Base-by-base conservation (phyloP, 306 rosid genomes). In the Pyrus bretschneideri region DNA sequence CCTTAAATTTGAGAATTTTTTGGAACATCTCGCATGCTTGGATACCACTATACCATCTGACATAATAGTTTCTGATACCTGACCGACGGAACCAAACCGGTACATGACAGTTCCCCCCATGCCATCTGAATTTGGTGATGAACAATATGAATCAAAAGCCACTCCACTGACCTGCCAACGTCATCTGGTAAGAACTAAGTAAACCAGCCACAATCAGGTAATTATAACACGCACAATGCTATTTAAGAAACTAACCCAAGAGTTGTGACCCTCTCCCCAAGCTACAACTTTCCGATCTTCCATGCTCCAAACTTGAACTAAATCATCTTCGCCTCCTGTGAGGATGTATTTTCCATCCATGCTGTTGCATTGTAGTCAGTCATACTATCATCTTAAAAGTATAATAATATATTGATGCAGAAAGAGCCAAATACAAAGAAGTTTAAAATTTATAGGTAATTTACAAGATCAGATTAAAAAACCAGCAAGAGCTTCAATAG, bases 321-420 rank as follows among this genome's bases (percentile, higher is more conserved):
- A 81, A 91, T 96, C 99, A 67, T 96, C 99, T 91, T 96, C 99
- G 54, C 99, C 99, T 69, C 99, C 99, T 14, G 99, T 85, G 87
- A 96, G 87, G 82, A 96, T 80, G 81, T 92, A 95, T 78, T 95
- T 95, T 81, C 98, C 97, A 83, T 96, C 99, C 88, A 79, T 79
- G 71, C 99, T 96, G 92, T 82, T 74, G 44, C 30, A 67, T 23
- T 66, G 42, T 35, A 55, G 65, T 55, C 73, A 79, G 62, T 75
- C 18, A 72, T 30, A 61, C 33, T 66, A 76, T 72, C 42, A 68
- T 72, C 65, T 44, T 13, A 71, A 71, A 71, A 81, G 45, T 64
- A 58, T 23, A 49, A 55, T 23, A 22, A 61, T 23, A 29, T 27
- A 31, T 62, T 63, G 13, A 52, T 51, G 69, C 35, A 27, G 23